Evolutionary conservation across 2,329 filamentous ascomycete species (phyloP).

Genomic region (Claviceps digitariae): DNA sequence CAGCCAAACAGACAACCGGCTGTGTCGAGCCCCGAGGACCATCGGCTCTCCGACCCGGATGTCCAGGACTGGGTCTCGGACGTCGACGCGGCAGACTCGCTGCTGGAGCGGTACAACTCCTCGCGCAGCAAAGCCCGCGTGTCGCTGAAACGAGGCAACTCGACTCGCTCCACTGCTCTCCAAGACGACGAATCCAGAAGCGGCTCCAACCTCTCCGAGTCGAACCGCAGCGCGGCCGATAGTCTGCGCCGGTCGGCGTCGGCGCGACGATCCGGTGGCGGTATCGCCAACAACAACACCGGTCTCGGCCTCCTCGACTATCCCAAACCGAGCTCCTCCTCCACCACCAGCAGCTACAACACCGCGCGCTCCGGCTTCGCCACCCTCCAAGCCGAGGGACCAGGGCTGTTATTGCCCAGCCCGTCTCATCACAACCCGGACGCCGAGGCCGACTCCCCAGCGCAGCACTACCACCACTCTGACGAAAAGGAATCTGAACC

Average conservation of each 20-base stretch:
- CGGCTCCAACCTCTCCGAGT: constrained; percentile 43
- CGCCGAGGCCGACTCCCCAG: too few relatives aligned
- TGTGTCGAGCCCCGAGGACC: constrained; percentile 28
- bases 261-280: too few relatives aligned
- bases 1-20: constrained; percentile 11
- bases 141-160: constrained; percentile 26
- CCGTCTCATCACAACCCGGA: too few relatives aligned
- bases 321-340: constrained; percentile 26
- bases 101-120: constrained; percentile 32
- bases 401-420: constrained; percentile 22
- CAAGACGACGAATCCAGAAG: constrained; percentile 38
- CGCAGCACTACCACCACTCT: too few relatives aligned
- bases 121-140: constrained; percentile 16
- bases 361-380: constrained; percentile 41
- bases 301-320: constrained; percentile 13
- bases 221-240: constrained; percentile 32
- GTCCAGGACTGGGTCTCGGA: constrained; percentile 46
- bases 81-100: constrained; percentile 38
- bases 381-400: constrained; percentile 39
- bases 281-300: too few relatives aligned
- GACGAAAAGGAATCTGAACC: constrained; percentile 25
- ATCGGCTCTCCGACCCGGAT: constrained; percentile 30
- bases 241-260: too few relatives aligned
- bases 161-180: constrained; percentile 21
- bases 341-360: constrained; percentile 31